A percentile compares a stretch with the other conserved stretches of the same genome.
These are phyloP conservation scores for Globisporangium takayamanum DNA, from an alignment of 352 stramenopile genomes.

Conservation along the genomic window DNA sequence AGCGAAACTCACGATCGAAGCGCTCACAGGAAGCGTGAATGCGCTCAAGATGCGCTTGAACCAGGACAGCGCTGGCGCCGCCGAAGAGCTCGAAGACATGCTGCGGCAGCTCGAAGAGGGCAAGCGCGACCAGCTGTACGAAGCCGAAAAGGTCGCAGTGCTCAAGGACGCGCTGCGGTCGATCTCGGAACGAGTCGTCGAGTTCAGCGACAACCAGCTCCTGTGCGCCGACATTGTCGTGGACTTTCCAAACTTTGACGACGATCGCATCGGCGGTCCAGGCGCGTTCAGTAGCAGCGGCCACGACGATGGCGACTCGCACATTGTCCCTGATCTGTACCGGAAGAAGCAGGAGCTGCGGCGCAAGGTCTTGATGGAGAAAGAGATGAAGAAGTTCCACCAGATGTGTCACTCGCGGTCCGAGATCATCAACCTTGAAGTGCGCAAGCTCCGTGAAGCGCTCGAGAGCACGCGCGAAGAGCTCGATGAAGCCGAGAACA, in stretches of 20 bases:
- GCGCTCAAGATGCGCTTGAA: conserved; percentile 63
- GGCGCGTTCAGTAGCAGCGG: conserved; percentile 2
- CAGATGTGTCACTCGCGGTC: conserved; percentile 54
- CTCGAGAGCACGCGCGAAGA: conserved; percentile 40
- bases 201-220: conserved; percentile 40
- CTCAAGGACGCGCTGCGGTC: conserved; percentile 48
- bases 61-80: conserved; percentile 58
- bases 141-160: conserved; percentile 41
- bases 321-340: conserved; percentile 49
- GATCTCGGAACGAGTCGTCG: conserved; percentile 48
- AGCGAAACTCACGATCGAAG: conserved; percentile 58
- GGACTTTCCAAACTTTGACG: conserved; percentile 25
- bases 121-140: conserved; percentile 58
- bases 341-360: conserved; percentile 69
- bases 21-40: conserved; percentile 61
- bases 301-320: conserved; percentile 16
- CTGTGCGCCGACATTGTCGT: conserved; percentile 48
- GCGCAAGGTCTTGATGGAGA: conserved; percentile 65
- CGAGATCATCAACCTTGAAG: conserved; percentile 50
- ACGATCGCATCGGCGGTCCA: conserved; percentile 8
- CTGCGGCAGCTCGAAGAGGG: conserved; percentile 57
- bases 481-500: conserved; percentile 59
- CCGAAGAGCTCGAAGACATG: conserved; percentile 61
- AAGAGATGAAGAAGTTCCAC: conserved; percentile 61
- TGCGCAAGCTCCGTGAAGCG: conserved; percentile 42